Base-by-base conservation (phyloP, 352 stramenopile species). In the Phytophthora boehmeriae region DNA sequence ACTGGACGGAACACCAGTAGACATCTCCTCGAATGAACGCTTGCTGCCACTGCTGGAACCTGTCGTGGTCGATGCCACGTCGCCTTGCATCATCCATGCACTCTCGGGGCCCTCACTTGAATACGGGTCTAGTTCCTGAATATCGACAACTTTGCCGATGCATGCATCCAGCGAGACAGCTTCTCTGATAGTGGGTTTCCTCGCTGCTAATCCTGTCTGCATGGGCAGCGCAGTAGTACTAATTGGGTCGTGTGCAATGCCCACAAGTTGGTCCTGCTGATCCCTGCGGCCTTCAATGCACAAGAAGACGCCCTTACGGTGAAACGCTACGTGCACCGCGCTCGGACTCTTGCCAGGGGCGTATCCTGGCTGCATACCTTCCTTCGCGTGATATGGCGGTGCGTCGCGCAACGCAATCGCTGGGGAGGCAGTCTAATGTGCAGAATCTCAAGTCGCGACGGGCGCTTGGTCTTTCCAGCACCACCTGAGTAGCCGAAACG, bases 291-390 rank as follows among this genome's bases (percentile, higher is more conserved):
- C 85, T 65, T 96, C 83, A 22, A 93, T 81, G 1, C 86, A 76
- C 10, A 96, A 67, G 52, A 93, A 88, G 2, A 96, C 84, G 8
- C 87, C 87, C 48, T 91, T 81, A 38, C 80, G 83, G 55, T 96
- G 76, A 53, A 90, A 92, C 17, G 85, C 80, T 11, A 85, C 77
- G 67, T 94, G 86, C 25, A 96, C 82, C 4, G 86, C 73, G 17
- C 82, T 86, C 22, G 85, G 87, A 13, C 80, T 91, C 59, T 94
- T 96, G 10, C 87, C 87, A 0, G 87, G 84, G 0, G 83, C 82
- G 41, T 83, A 91, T 6, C 85, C 87, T 17, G 87, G 87, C 63
- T 93, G 83, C 80, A 96, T 92, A 3, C 87, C 87, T 73, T 96
- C 87, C 59, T 92, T 94, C 19, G 78, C 78, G 56, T 96, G 87